These are phyloP conservation scores for Exophiala oligosperma DNA, from an alignment of 2,329 filamentous ascomycete genomes.

Conservation along the genomic window DNA sequence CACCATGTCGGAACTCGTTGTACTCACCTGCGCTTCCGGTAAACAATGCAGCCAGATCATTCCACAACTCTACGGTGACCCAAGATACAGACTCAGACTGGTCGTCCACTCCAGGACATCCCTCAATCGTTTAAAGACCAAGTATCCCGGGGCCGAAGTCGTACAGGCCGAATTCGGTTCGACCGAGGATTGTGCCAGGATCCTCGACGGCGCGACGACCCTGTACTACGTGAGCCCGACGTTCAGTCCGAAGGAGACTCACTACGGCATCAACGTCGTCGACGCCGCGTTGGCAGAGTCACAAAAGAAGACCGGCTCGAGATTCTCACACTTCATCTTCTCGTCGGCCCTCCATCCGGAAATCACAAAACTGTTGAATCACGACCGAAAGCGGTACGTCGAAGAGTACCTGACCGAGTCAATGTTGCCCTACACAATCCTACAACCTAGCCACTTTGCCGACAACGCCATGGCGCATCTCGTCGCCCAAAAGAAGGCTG, in stretches of 20 bases:
- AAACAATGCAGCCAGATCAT: constrained; percentile 39
- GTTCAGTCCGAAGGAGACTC: constrained; percentile 36
- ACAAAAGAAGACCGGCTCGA: constrained; percentile 17
- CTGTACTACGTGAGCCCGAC: constrained; percentile 38
- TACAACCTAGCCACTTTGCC: constrained; percentile 13
- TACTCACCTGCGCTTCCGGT: constrained; percentile 40
- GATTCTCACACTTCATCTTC: constrained; percentile 39
- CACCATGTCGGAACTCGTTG: constrained; percentile 22
- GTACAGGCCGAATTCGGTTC: constrained; percentile 33
- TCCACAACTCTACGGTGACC: constrained; percentile 30
- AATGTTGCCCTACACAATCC: constrained; percentile 34
- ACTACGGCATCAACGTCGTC: constrained; percentile 38
- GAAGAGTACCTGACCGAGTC: constrained; percentile 40
- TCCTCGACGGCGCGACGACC: constrained; percentile 33
- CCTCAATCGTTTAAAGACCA: constrained; percentile 28
- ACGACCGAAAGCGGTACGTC: constrained; percentile 20
- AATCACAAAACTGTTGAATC: constrained; percentile 32
- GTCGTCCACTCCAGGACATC: constrained; percentile 34
- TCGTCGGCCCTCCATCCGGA: constrained; percentile 37
- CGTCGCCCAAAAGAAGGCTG: background rate
- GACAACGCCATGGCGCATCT: constrained; percentile 9
- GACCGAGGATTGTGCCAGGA: constrained; percentile 25
- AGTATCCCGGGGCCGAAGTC: constrained; percentile 38
- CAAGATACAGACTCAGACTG: constrained; percentile 33
- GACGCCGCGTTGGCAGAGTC: constrained; percentile 34